phyloP scores from a whole-genome alignment of 306 rosid species.

The Prunus mira region DNA sequence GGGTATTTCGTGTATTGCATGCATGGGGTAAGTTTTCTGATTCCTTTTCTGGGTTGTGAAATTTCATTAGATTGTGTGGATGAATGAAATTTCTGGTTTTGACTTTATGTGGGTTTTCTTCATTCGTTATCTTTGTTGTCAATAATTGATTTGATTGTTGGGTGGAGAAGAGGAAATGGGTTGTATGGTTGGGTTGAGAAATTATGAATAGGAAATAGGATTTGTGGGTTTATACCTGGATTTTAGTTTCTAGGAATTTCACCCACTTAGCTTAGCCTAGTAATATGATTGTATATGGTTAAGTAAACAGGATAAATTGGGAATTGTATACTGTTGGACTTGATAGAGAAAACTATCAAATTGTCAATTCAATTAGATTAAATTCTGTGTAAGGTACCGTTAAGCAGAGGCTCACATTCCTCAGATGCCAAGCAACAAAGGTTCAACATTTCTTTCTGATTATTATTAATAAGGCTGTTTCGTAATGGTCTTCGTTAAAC shows the following conservation, averaged over 20 bases:
- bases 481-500: neutral
- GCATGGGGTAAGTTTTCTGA: slow-evolving; percentile 61
- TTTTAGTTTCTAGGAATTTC: slow-evolving; percentile 14
- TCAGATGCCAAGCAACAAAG: neutral
- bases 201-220: neutral
- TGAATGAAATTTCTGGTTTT: neutral
- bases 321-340: neutral
- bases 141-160: neutral
- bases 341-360: neutral
- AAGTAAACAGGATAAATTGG: neutral
- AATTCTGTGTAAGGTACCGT: no score
- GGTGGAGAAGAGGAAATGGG: neutral
- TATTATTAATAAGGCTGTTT: neutral
- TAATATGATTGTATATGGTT: neutral
- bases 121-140: neutral
- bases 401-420: neutral
- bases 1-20: slow-evolving; percentile 27
- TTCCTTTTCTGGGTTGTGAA: slow-evolving; percentile 13
- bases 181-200: neutral
- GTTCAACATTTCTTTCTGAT: neutral
- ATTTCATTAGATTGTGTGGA: neutral
- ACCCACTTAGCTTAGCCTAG: neutral
- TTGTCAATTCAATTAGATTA: neutral
- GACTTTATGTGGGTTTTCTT: neutral
- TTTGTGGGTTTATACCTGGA: neutral